These are phyloP conservation scores for Corylus americana DNA, from an alignment of 306 rosid species.

Conservation along the genomic window DNA sequence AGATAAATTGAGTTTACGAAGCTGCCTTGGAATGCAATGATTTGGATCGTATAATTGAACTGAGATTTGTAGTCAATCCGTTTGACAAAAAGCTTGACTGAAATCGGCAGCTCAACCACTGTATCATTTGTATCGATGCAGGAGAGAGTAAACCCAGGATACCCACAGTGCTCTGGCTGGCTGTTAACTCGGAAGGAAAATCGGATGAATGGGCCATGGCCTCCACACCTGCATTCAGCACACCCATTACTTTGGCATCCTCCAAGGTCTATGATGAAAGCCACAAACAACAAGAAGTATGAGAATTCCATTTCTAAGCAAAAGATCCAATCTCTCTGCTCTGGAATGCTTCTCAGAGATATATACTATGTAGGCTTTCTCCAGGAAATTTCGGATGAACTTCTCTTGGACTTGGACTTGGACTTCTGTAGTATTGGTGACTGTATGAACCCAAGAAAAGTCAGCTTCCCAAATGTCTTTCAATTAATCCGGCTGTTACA, in stretches of 20 bases:
- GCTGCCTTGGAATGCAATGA: not conserved
- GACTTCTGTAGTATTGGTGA: too few species aligned
- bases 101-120: not conserved
- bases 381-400: too few species aligned
- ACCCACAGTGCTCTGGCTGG: conserved; percentile 20
- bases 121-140: not conserved
- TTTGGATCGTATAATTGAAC: not conserved
- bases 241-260: conserved; percentile 2
- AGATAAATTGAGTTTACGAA: not conserved
- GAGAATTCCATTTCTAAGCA: not conserved
- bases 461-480: too few species aligned
- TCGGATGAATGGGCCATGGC: conserved; percentile 6
- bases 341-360: not conserved
- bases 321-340: not conserved
- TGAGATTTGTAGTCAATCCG: not conserved
- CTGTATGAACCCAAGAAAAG: too few species aligned
- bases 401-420: too few species aligned
- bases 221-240: conserved; percentile 24
- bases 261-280: conserved; percentile 1
- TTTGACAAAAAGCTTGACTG: not conserved
- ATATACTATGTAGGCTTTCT: too few species aligned
- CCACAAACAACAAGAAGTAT: conserved; percentile 5
- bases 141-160: conserved; percentile 9
- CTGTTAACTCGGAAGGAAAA: conserved; percentile 26
- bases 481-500: too few species aligned